These are phyloP conservation scores for Aspergillus brunneoviolaceus DNA, from an alignment of 2,329 filamentous ascomycete species.

Conservation along the genomic window DNA sequence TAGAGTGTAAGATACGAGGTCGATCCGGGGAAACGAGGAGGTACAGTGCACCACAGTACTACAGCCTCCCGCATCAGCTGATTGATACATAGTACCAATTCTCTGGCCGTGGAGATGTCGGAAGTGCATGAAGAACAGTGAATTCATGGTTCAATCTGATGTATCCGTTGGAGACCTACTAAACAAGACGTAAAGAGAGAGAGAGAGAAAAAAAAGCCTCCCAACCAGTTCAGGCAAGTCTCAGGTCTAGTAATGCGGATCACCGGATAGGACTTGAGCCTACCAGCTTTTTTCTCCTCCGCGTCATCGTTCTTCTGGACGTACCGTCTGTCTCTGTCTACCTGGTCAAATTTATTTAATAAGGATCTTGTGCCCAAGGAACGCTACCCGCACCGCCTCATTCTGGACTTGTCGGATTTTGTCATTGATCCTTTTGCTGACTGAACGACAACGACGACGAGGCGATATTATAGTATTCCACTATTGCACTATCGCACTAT, in stretches of 20 bases:
- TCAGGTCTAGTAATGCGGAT: constrained; percentile 6
- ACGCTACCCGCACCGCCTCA: constrained; percentile 21
- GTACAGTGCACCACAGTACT: not conserved
- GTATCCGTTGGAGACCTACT: not conserved
- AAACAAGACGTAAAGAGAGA: not conserved
- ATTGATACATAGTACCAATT: not conserved
- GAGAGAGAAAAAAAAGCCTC: not conserved
- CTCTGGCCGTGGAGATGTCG: not conserved
- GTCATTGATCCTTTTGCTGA: not conserved
- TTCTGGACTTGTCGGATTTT: constrained; percentile 14
- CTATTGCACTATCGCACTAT: not conserved
- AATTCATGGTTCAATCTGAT: not conserved
- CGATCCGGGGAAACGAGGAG: not conserved
- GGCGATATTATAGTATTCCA: too few species aligned
- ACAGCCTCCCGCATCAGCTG: not conserved
- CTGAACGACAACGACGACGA: not conserved
- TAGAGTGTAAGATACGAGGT: not conserved
- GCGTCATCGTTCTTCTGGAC: constrained; percentile 14
- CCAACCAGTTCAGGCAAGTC: not conserved
- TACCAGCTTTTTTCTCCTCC: constrained; percentile 8
- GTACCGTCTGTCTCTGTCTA: not conserved
- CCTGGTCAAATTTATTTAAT: not conserved
- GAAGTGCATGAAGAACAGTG: not conserved
- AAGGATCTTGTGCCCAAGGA: constrained; percentile 14
- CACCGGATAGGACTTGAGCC: constrained; percentile 13